These are phyloP conservation scores for Croton laevigatus DNA, from an alignment of 441 rosid species.

Conservation along the genomic window DNA sequence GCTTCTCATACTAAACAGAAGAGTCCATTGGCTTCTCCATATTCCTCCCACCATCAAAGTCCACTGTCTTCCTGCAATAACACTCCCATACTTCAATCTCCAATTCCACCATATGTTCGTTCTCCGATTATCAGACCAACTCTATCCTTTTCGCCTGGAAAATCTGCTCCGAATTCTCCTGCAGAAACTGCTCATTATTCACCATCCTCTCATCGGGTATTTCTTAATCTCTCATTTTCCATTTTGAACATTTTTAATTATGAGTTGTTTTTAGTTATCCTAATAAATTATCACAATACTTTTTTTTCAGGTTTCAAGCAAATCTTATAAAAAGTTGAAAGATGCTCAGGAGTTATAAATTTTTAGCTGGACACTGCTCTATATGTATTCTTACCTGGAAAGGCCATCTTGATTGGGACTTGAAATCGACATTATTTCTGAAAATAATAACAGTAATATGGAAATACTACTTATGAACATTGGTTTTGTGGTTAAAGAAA, in stretches of 20 bases:
- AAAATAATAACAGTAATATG: too few species aligned
- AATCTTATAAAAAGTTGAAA: slow-evolving; percentile 41
- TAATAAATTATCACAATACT: not conserved
- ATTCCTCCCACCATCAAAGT: slow-evolving; percentile 27
- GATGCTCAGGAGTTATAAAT: slow-evolving; percentile 1
- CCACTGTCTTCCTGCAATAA: slow-evolving; percentile 35
- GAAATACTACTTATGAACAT: not conserved
- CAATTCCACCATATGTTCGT: slow-evolving; percentile 35
- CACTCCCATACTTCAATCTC: slow-evolving; percentile 38
- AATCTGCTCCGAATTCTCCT: slow-evolving; percentile 31
- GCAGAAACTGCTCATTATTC: slow-evolving; percentile 20
- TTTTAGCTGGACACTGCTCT: not conserved
- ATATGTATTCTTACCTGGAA: too few species aligned
- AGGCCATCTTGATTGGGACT: too few species aligned
- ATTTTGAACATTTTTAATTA: not conserved
- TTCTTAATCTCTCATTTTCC: not conserved
- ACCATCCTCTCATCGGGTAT: slow-evolving; percentile 42
- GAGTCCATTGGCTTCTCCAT: slow-evolving; percentile 35
- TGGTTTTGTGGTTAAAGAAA: too few species aligned
- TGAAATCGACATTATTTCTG: too few species aligned
- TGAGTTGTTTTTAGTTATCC: not conserved
- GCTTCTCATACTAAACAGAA: slow-evolving; percentile 27
- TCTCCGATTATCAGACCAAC: slow-evolving; percentile 53
- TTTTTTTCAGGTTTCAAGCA: slow-evolving; percentile 39
- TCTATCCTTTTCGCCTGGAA: slow-evolving; percentile 46